These are phyloP conservation scores for Raphanus sativus DNA, from an alignment of 345 rosid genomes.

Conservation along the genomic window DNA sequence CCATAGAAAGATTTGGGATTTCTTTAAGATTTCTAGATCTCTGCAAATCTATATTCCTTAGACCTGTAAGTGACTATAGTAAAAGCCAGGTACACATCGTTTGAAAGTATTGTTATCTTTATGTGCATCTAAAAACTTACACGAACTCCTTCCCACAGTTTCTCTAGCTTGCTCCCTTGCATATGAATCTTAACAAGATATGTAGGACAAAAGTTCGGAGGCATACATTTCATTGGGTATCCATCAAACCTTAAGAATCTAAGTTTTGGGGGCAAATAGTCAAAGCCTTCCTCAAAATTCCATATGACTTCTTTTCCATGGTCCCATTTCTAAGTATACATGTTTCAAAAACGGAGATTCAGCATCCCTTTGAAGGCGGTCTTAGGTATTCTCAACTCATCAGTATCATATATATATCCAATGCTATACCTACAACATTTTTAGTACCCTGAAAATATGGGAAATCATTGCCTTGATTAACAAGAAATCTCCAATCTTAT, in stretches of 20 bases:
- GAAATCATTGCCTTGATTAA: background rate
- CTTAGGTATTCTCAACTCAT: background rate
- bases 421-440: slow-evolving; percentile 14
- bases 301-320: background rate
- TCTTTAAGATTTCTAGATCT: no score
- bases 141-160: no score
- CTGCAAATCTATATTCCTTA: no score
- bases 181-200: no score
- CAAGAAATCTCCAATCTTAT: background rate
- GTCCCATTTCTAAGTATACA: background rate
- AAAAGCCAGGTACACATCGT: no score
- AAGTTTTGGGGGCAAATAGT: slow-evolving; percentile 5
- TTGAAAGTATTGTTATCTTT: no score
- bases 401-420: background rate
- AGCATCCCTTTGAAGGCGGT: slow-evolving; percentile 8
- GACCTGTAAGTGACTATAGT: no score
- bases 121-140: no score
- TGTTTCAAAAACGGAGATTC: slow-evolving; percentile 21
- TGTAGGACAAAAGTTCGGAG: background rate
- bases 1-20: no score
- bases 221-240: slow-evolving; percentile 14
- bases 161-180: no score
- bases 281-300: background rate
- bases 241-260: background rate
- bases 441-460: background rate